These are phyloP conservation scores for Acer yangbiense DNA, from an alignment of 345 rosid species.

Conservation along the genomic window DNA sequence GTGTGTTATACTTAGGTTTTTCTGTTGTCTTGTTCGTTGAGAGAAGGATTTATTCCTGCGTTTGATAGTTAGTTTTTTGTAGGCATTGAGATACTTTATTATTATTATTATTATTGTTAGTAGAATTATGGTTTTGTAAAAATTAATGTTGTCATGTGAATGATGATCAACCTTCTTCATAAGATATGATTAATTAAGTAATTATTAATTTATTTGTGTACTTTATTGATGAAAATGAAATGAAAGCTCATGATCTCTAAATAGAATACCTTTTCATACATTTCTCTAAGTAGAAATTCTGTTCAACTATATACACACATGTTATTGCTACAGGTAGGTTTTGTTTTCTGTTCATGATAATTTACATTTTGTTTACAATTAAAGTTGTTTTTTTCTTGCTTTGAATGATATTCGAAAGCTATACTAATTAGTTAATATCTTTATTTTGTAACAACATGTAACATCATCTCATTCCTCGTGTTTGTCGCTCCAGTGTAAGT, in stretches of 20 bases:
- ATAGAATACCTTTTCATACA: neutral
- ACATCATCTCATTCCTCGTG: conserved; percentile 67
- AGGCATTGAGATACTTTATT: neutral
- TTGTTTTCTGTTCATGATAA: neutral
- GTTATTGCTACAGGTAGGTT: neutral
- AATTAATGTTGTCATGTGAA: neutral
- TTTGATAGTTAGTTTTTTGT: neutral
- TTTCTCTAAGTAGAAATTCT: neutral
- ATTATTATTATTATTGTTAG: neutral
- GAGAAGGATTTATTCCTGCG: neutral
- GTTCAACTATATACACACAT: neutral
- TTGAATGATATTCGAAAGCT: too few species aligned
- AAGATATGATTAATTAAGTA: neutral
- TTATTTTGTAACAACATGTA: conserved; percentile 48
- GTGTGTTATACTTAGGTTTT: neutral
- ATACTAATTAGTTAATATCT: neutral
- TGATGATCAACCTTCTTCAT: conserved; percentile 16
- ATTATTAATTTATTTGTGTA: too few species aligned
- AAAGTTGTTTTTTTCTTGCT: too few species aligned
- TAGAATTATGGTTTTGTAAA: too few species aligned
- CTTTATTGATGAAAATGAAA: neutral
- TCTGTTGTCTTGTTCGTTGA: neutral
- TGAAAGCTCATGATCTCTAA: neutral
- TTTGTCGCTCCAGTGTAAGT: conserved; percentile 91
- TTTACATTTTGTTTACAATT: neutral